Base-by-base conservation (phyloP, 2,329 filamentous ascomycete genomes). In the Diplocarpon mali region DNA sequence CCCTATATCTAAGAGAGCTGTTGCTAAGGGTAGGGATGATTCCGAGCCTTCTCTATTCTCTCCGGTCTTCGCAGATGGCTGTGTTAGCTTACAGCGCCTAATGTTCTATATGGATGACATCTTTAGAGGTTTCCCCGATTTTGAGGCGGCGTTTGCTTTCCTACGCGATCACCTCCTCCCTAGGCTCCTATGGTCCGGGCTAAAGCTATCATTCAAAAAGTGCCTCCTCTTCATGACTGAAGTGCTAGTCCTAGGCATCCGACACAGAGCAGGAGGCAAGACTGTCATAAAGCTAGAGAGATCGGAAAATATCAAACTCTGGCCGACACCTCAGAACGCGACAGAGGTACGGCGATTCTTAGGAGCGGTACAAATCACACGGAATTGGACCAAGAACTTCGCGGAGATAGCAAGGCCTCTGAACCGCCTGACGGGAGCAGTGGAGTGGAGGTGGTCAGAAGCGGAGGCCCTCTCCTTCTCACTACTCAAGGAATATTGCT, bases 381-480 rank as follows among this genome's bases (percentile, higher is more conserved):
- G 41, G 6, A 40, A 17, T 5, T 40, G 38, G 24, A 16, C 41
- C 12, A 40, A 35, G 32, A 40, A 46, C 16, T 46, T 37, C 13
- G 28, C 38, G 2, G 44, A 46, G 15, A 46, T 41, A 3, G 12
- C 16, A 12, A 27, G 38, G 4, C 30, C 44, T 41, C 24, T 46
- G 13, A 32, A 17, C 5, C 13, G 37, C 17, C 14, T 46, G 3
- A 41, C 38, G 13, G 20, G 44, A 16, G 27, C 29, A 12, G 24
- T 41, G 16, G 10, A 35, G 2, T 46, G 38, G 38, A 36, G 39
- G 38, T 46, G 30, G 38, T 30, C 20, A 11, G 9, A 8, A 2
- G 11, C 17, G 7, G 44, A 46, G 17, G 15, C 13, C 9, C 9
- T 28, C 5, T 27, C 20, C 2, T 38, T 38, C 15, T 10, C 11